Base-by-base conservation (phyloP, 1,284 basidiomycete genomes). In the Peniophora sp. region DNA sequence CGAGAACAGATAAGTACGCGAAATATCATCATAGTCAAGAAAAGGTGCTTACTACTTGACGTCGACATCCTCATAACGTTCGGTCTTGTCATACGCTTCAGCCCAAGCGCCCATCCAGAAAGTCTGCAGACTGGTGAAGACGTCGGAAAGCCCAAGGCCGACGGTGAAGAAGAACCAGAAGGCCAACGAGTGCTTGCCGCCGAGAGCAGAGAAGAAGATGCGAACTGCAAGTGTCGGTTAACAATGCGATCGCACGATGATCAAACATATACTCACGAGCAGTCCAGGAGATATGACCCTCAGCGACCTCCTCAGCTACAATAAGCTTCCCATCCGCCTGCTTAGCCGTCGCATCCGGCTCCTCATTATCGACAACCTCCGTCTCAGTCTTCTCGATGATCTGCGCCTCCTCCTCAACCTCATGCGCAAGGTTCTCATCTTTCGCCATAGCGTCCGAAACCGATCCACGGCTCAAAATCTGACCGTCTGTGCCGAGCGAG, bases 281-380 rank as follows among this genome's bases (percentile, higher is more conserved):
- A 16, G 61, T 51, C 68, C 74, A 73, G 48, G 78, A 70, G 3
- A 83, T 73, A 50, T 77, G 73, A 2, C 82, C 83, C 50, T 75
- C 67, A 2, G 74, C 71, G 49, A 80, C 71, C 63, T 85, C 82
- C 58, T 85, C 83, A 3, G 72, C 77, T 12, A 81, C 66, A 32
- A 82, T 69, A 2, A 84, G 65, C 56, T 79, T 78, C 0, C 77
- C 76, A 44, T 65, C 64, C 6, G 59, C 52, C 32, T 64, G 63
- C 45, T 63, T 61, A 8, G 39, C 32, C 11, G 32, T n/a, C 14
- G 51, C 57, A 10, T 60, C 58, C 17, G 67, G 64, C n/a, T 66
- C 59, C 51, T 65, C 59, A 2, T 58, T 50, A 49, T 76, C 72
- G 11, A 72, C 55, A 8, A 41, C n/a, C 32, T 66, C 65, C 49